Evolutionary conservation across 1,284 basidiomycete species (phyloP), one percentile per base, ranked within the genome.

Genomic region (Paramarasmius palmivorus): DNA sequence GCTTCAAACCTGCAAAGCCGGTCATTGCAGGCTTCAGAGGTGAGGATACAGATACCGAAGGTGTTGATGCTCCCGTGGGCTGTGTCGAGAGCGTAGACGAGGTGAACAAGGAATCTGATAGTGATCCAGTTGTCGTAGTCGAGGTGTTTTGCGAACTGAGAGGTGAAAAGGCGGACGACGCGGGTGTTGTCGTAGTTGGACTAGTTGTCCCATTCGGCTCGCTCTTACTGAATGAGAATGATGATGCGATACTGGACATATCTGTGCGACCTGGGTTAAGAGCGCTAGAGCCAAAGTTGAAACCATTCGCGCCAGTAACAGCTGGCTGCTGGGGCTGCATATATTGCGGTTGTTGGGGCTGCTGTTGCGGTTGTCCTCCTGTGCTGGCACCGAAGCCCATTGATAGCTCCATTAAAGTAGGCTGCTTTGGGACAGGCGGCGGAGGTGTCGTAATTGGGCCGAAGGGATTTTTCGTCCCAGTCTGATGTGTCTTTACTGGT

Each of bases 401-500:
- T 1, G 88, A 82, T 7, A 98, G 71, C 64, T 97, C 90, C 69
- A 92, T 84, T 63, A 98, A 73, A 1, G 90, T 92, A 9, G 90
- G 92, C 17, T 78, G 78, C 67, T 88, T 90, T 2, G 90, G 86
- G 17, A 90, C 72, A 15, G 87, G 84, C 41, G 90, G 87, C 40
- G 80, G 72, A n/a, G 86, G 71, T 39, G 84, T 76, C 2, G 82
- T 76, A 2, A 90, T 81, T 22, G 86, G 82, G 6, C 95, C 95
- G 63, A 99, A 99, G 0, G 96, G 96, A 76, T 99, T 99, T 63
- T 87, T 88, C 2, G 92, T 93, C 17, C 96, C 95, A 1, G 96
- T 99, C 69, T 90, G 86, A 68, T 98, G 95, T 4, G 93, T 81
- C 63, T 85, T 84, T n/a, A 98, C 81, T 22, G 82, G 77, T 55